Base-by-base conservation (phyloP, 768 basidiomycete genomes). In the Clavaria fumosa region DNA sequence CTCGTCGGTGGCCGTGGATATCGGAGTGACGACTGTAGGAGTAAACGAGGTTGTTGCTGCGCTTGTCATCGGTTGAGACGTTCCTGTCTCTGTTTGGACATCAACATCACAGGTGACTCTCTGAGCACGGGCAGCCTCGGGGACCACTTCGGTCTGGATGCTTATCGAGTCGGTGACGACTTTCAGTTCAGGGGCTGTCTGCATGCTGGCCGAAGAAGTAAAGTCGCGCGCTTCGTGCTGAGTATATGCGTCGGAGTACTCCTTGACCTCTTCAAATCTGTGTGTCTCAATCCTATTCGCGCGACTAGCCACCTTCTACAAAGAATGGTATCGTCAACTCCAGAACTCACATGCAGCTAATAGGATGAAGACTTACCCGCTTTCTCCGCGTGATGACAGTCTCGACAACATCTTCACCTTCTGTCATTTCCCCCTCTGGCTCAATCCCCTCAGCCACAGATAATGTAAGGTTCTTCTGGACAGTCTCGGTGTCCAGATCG, bases 351-450 rank as follows among this genome's bases (percentile, higher is more conserved):
- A 26, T 9, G 34, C 23, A 5, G 21, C 26, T 45, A 14, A 39
- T 17, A 12, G 2, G 15, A 34, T 31, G 48, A 23, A 47, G 43
- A 28, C 31, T 18, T 49, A 78, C 78, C 63, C 79, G 65, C 57
- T 79, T 83, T 50, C 74, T 80, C 41, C 83, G 63, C 1, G 85
- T 89, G 47, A 91, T 88, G 45, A 91, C 89, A 3, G 86, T 89
- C 55, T 90, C 78, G 42, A 82, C 72, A 27, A 81, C 72, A 49
- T 82, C 79, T 47, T 80, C 79, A 14, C 66, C 74, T 37, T 78
- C 80, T 2, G 72, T 71, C 28, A 20, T 30, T 11, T 62, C 63
- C 14, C 65, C 66, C 12, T 66, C 72, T 4, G 69, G 66, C 7
- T 63, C 67, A 23, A 53, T 51, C 17, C 59, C 64, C 32, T 60